Percentiles rank a stretch among this genome's conserved stretches.
Evolutionary conservation across 495 filamentous ascomycete genomes (phyloP).

Genomic region (Cryomyces antarcticus): DNA sequence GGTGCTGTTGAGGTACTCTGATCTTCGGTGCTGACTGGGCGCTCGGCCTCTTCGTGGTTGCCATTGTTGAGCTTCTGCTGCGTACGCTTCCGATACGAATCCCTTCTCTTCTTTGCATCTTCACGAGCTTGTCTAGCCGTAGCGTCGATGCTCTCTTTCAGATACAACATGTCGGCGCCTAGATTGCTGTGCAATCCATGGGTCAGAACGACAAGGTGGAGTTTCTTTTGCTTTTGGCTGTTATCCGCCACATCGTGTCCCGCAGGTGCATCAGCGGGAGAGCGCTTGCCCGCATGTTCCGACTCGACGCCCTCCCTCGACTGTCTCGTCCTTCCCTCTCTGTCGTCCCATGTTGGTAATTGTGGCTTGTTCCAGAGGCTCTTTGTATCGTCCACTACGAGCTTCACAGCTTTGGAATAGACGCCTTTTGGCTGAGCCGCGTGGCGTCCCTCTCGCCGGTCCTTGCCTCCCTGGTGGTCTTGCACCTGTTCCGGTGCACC

Average conservation of each 20-base stretch:
- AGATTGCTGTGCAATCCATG: slow-evolving; percentile 94
- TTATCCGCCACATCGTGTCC: slow-evolving; percentile 6
- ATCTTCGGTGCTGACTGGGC: neutral
- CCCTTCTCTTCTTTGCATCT: slow-evolving; percentile 34
- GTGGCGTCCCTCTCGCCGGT: slow-evolving; percentile 21
- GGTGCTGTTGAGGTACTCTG: slow-evolving; percentile 13
- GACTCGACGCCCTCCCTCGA: slow-evolving; percentile 1
- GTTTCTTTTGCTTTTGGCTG: slow-evolving; percentile 36
- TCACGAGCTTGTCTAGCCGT: slow-evolving; percentile 47
- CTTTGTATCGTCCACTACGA: slow-evolving; percentile 71
- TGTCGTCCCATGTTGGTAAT: slow-evolving; percentile 44
- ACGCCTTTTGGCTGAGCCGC: slow-evolving; percentile 45
- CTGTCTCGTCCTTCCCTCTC: slow-evolving; percentile 9
- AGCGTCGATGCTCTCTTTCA: slow-evolving; percentile 92
- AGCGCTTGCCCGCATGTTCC: neutral
- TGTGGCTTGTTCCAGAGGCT: slow-evolving; percentile 76
- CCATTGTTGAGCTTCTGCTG: neutral
- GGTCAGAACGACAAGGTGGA: slow-evolving; percentile 82
- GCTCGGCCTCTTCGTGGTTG: neutral
- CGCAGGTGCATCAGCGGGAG: neutral
- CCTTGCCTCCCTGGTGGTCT: slow-evolving; percentile 40
- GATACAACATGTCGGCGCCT: slow-evolving; percentile 88
- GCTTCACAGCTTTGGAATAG: slow-evolving; percentile 52
- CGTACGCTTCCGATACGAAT: slow-evolving; percentile 18
- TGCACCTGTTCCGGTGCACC: slow-evolving; percentile 45